Evolutionary conservation across 495 filamentous ascomycete species (phyloP).

Genomic region (Penicillium paradoxum): DNA sequence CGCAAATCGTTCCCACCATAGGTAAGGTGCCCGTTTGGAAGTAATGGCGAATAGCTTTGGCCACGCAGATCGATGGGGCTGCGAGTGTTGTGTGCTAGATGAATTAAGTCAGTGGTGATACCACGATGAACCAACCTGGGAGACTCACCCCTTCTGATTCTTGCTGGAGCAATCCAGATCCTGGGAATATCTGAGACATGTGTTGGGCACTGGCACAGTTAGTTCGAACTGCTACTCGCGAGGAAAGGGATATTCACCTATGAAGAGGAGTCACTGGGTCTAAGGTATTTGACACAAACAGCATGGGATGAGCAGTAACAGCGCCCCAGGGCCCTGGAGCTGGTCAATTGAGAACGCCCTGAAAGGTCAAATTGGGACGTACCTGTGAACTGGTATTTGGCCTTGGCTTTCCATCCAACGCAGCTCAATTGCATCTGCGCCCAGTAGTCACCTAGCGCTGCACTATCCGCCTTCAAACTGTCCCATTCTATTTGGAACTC

Average conservation of each 20-base stretch:
- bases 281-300: constrained; percentile 54
- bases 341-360: not conserved
- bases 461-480: constrained; percentile 43
- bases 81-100: constrained; percentile 44
- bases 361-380: constrained; percentile 1
- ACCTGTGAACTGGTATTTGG: constrained; percentile 54
- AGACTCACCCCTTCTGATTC: constrained; percentile 52
- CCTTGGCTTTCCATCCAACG: constrained; percentile 51
- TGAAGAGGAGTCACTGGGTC: constrained; percentile 58
- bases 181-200: constrained; percentile 46
- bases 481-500: constrained; percentile 46
- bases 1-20: constrained; percentile 35
- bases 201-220: constrained; percentile 39
- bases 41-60: constrained; percentile 39
- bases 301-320: constrained; percentile 50
- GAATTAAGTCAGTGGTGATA: not conserved
- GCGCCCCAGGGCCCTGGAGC: constrained; percentile 27
- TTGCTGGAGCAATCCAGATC: constrained; percentile 48
- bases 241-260: constrained; percentile 17
- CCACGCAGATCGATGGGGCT: constrained; percentile 45
- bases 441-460: constrained; percentile 54
- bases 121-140: not conserved
- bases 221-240: not conserved
- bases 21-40: constrained; percentile 47
- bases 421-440: constrained; percentile 52